These are phyloP conservation scores for Trypanosoma scelopori DNA, from an alignment of 208 protist species.

Conservation along the genomic window DNA sequence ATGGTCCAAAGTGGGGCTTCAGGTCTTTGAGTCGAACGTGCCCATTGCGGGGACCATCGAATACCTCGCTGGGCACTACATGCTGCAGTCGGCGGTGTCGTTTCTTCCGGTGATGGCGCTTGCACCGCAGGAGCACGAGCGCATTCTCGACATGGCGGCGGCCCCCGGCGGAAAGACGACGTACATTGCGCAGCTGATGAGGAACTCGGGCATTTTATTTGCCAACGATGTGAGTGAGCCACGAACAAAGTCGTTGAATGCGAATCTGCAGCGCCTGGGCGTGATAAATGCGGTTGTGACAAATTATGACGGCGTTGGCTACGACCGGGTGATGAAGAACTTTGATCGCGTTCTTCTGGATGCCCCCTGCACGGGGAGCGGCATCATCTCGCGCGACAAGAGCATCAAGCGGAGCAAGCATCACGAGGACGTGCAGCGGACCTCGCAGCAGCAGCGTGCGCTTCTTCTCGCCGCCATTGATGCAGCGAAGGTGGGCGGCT, in stretches of 20 bases:
- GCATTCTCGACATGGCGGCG: slow-evolving; percentile 98
- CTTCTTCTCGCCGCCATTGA: slow-evolving; percentile 98
- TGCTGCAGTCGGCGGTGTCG: slow-evolving; percentile 98
- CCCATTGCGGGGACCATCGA: slow-evolving; percentile 98
- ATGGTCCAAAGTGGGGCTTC: slow-evolving; percentile 98
- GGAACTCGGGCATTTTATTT: slow-evolving; percentile 98
- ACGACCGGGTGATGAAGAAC: slow-evolving; percentile 87
- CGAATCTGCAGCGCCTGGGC: slow-evolving; percentile 97
- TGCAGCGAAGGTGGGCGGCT: slow-evolving; percentile 93
- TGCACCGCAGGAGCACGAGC: slow-evolving; percentile 92
- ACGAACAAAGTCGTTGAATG: slow-evolving; percentile 94
- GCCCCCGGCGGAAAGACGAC: slow-evolving; percentile 99
- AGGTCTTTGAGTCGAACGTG: slow-evolving; percentile 98
- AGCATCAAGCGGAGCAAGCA: slow-evolving; percentile 95
- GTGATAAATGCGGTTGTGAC: slow-evolving; percentile 93
- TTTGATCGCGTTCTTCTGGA: slow-evolving; percentile 96
- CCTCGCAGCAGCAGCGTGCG: slow-evolving; percentile 95
- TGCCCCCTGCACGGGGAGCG: slow-evolving; percentile 98
- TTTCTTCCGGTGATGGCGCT: slow-evolving; percentile 98
- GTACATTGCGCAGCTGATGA: slow-evolving; percentile 98
- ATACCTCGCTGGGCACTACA: slow-evolving; percentile 99
- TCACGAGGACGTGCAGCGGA: slow-evolving; percentile 90
- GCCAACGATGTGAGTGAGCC: slow-evolving; percentile 98
- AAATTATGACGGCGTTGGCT: slow-evolving; percentile 95
- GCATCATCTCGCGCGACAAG: slow-evolving; percentile 98